Evolutionary conservation across 2,329 filamentous ascomycete species (phyloP).

Genomic region (Uncinocarpus reesii): DNA sequence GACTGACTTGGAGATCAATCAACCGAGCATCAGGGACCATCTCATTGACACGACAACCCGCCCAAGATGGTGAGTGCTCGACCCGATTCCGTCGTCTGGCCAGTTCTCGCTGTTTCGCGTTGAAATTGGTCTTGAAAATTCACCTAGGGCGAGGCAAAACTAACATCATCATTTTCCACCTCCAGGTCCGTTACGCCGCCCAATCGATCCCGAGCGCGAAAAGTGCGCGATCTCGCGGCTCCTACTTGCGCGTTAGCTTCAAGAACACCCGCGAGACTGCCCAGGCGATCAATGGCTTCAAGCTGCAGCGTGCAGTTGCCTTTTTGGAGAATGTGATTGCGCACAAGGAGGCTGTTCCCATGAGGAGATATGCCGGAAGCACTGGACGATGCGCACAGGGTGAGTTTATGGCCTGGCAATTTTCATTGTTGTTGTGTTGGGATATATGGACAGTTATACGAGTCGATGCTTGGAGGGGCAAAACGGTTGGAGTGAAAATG

Average conservation of each 20-base stretch:
- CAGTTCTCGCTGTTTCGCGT: not conserved
- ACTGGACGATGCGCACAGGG: slow-evolving; percentile 96
- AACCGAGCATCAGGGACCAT: slow-evolving; percentile 27
- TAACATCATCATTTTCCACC: not conserved
- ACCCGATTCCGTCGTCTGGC: slow-evolving; percentile 4
- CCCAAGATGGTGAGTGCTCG: slow-evolving; percentile 39
- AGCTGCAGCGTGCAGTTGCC: slow-evolving; percentile 83
- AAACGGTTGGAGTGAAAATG: too few relatives aligned
- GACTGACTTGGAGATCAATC: slow-evolving; percentile 29
- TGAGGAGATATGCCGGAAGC: slow-evolving; percentile 93
- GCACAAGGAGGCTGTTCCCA: slow-evolving; percentile 95
- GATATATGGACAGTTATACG: too few relatives aligned
- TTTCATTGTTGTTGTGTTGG: not conserved
- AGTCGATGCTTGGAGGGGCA: too few relatives aligned
- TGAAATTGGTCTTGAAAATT: not conserved
- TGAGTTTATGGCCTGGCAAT: slow-evolving; percentile 43
- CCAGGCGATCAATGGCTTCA: slow-evolving; percentile 99
- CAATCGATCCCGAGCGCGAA: slow-evolving; percentile 77
- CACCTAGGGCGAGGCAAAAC: not conserved
- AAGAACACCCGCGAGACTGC: slow-evolving; percentile 99
- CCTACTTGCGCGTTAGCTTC: slow-evolving; percentile 98
- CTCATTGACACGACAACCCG: slow-evolving; percentile 33
- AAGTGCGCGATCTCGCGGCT: slow-evolving; percentile 94
- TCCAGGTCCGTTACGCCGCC: slow-evolving; percentile 88
- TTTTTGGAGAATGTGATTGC: slow-evolving; percentile 98